Evolutionary conservation across 495 filamentous ascomycete genomes (phyloP).

Genomic region (Penicillium riverlandense): DNA sequence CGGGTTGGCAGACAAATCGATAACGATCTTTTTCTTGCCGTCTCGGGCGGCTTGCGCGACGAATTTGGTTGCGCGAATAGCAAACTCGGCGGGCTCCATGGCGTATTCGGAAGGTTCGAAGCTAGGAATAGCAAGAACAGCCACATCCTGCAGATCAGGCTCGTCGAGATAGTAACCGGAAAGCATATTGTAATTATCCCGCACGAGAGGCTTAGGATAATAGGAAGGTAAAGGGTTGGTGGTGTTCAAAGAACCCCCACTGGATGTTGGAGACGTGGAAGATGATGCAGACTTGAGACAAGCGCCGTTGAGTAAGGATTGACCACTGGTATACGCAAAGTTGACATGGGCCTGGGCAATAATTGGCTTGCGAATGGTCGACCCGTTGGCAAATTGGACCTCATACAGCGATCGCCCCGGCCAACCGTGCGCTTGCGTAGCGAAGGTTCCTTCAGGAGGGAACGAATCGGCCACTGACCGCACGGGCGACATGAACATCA

Average conservation of each 20-base stretch:
- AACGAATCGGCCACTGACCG: no score
- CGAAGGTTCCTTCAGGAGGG: no score
- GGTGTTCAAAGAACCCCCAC: neutral
- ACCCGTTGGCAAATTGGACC: neutral
- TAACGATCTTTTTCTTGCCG: constrained; percentile 37
- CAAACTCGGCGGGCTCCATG: constrained; percentile 19
- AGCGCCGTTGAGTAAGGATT: neutral
- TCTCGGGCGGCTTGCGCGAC: constrained; percentile 23
- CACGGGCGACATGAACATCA: no score
- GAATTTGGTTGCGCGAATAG: constrained; percentile 31
- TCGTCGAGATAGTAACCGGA: constrained; percentile 32
- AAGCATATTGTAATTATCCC: constrained; percentile 9
- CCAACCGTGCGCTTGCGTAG: no score
- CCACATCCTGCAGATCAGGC: constrained; percentile 15
- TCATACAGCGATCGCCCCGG: no score
- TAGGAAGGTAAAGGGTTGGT: neutral
- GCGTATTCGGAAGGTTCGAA: constrained; percentile 20
- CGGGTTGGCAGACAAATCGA: constrained; percentile 44
- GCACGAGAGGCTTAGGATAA: constrained; percentile 6
- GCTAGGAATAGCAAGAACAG: constrained; percentile 44
- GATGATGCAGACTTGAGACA: no score
- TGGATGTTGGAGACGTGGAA: no score
- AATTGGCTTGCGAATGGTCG: neutral
- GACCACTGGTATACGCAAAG: neutral
- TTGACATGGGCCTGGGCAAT: no score